These are phyloP conservation scores for Solanum arcanum DNA, from an alignment of 257 asterid genomes.

Conservation along the genomic window DNA sequence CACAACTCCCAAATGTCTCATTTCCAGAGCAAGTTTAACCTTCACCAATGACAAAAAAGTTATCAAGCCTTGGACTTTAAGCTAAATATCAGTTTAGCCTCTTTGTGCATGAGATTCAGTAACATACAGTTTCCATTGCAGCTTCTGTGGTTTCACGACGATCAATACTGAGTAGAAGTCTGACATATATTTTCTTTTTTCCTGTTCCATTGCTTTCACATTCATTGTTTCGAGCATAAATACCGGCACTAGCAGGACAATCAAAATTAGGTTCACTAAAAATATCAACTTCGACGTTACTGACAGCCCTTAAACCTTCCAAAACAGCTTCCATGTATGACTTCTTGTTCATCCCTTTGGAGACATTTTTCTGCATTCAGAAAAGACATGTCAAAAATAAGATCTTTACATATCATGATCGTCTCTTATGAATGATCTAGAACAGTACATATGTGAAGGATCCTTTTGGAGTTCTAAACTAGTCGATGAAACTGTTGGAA, in stretches of 20 bases:
- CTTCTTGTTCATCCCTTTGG: conserved; percentile 84
- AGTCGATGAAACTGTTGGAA: neutral
- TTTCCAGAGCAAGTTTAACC: conserved; percentile 73
- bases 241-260: conserved; percentile 12
- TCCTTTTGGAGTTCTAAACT: neutral
- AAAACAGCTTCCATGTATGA: conserved; percentile 81
- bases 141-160: conserved; percentile 85
- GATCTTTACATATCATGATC: neutral
- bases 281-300: conserved; percentile 43
- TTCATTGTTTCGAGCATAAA: neutral
- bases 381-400: neutral
- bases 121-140: conserved; percentile 90
- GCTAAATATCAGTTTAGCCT: neutral
- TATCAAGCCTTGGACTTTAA: conserved; percentile 2
- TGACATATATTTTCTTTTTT: conserved; percentile 60
- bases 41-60: conserved; percentile 14
- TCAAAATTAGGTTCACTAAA: conserved; percentile 16
- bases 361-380: conserved; percentile 51
- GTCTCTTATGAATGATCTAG: neutral
- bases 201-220: conserved; percentile 12
- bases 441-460: neutral
- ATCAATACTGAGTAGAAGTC: conserved; percentile 87
- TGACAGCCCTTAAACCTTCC: conserved; percentile 62
- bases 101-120: neutral
- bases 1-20: conserved; percentile 71